These are phyloP conservation scores for Solanum ossicruentum DNA, from an alignment of 257 asterid genomes.

Conservation along the genomic window DNA sequence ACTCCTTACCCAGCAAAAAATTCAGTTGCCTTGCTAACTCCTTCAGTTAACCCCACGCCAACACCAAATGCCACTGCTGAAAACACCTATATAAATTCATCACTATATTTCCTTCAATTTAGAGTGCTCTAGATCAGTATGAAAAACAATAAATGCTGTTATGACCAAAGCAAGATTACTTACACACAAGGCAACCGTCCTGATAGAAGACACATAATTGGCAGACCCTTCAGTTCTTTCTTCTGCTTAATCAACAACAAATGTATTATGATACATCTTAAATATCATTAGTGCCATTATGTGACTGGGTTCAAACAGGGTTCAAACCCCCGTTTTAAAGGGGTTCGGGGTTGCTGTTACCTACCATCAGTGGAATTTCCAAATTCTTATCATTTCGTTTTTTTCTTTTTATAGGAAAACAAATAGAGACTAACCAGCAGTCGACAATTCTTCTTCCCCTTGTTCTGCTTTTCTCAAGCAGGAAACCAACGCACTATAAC, in stretches of 20 bases:
- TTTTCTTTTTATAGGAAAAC: not conserved
- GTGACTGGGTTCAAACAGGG: not conserved
- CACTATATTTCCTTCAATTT: slow-evolving; percentile 42
- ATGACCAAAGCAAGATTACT: slow-evolving; percentile 13
- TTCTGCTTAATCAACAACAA: slow-evolving; percentile 23
- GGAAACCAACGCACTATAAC: slow-evolving; percentile 17
- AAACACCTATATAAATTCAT: slow-evolving; percentile 54
- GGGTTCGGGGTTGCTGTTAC: too few species aligned
- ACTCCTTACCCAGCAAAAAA: slow-evolving; percentile 86
- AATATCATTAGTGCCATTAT: slow-evolving; percentile 11
- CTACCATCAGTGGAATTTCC: not conserved
- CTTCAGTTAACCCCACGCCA: slow-evolving; percentile 78
- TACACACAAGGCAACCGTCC: slow-evolving; percentile 80
- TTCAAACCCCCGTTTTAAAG: too few species aligned
- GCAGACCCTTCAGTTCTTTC: slow-evolving; percentile 15
- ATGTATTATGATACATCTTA: slow-evolving; percentile 18
- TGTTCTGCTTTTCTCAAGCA: slow-evolving; percentile 49
- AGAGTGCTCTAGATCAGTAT: slow-evolving; percentile 12
- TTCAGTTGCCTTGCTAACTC: slow-evolving; percentile 75
- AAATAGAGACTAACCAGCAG: slow-evolving; percentile 19
- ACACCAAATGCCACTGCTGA: slow-evolving; percentile 88
- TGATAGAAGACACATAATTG: slow-evolving; percentile 52
- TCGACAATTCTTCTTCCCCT: slow-evolving; percentile 45
- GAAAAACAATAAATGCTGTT: not conserved
- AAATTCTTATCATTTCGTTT: not conserved